These are phyloP conservation scores for Fraxinus sp. DNA, from an alignment of 305 asterid genomes.

Conservation along the genomic window DNA sequence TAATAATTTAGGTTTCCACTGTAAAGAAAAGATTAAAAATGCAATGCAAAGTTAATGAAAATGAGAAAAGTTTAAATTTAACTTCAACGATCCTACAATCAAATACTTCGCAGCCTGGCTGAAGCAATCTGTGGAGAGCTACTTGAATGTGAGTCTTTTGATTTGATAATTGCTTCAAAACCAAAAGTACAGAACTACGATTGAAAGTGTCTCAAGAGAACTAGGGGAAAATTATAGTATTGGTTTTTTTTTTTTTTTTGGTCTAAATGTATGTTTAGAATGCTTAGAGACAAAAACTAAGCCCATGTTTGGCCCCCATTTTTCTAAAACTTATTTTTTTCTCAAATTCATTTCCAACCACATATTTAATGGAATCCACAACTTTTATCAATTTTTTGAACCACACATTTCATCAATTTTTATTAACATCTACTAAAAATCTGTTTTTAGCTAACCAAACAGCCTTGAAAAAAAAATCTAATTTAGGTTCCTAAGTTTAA, in stretches of 20 bases:
- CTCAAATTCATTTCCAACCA: background rate
- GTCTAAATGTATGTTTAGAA: background rate
- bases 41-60: background rate
- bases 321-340: background rate
- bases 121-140: background rate
- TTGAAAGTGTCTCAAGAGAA: background rate
- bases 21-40: background rate
- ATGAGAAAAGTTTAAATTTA: background rate
- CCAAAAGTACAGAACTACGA: background rate
- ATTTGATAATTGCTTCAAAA: background rate
- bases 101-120: background rate
- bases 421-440: too few relatives aligned
- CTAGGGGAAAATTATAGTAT: background rate
- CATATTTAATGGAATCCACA: background rate
- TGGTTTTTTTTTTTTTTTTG: background rate
- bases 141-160: background rate
- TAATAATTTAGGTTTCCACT: background rate
- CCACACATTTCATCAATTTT: background rate
- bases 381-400: too few relatives aligned
- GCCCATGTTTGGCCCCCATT: background rate
- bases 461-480: background rate
- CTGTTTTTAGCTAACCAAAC: background rate
- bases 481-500: background rate
- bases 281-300: background rate
- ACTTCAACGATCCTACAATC: background rate